These are phyloP conservation scores for Colletotrichum sp. DNA, from an alignment of 2,329 filamentous ascomycete species.

Conservation along the genomic window DNA sequence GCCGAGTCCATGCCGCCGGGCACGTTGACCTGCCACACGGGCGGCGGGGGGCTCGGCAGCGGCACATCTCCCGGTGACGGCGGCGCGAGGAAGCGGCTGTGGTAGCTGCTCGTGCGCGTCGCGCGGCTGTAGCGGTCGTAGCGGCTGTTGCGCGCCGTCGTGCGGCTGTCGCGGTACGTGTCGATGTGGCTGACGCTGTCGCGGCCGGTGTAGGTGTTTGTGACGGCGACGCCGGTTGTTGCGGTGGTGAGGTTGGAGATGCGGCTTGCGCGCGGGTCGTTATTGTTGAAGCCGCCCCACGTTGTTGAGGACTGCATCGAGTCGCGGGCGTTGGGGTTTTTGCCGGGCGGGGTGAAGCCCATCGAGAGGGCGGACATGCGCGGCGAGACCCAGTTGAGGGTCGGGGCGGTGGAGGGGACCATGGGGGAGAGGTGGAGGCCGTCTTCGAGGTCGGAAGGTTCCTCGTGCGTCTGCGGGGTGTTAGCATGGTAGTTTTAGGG, in stretches of 20 bases:
- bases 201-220: neutral
- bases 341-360: neutral
- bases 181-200: neutral
- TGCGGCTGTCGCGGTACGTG: neutral
- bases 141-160: neutral
- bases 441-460: neutral
- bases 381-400: slow-evolving; percentile 13
- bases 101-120: neutral
- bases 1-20: neutral
- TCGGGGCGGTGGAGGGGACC: neutral
- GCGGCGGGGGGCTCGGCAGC: neutral
- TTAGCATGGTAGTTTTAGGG: too few relatives aligned
- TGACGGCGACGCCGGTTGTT: neutral
- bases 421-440: neutral
- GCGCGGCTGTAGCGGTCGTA: slow-evolving; percentile 1
- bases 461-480: neutral
- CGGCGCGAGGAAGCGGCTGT: slow-evolving; percentile 8
- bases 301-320: neutral
- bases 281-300: neutral
- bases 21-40: slow-evolving; percentile 1
- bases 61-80: neutral
- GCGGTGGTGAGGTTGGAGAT: neutral
- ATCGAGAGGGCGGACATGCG: slow-evolving; percentile 20
- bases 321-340: neutral
- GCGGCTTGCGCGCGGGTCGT: neutral